Base-by-base conservation (phyloP, 148 eudicot genomes). In the Rhododendron mucronatum region DNA sequence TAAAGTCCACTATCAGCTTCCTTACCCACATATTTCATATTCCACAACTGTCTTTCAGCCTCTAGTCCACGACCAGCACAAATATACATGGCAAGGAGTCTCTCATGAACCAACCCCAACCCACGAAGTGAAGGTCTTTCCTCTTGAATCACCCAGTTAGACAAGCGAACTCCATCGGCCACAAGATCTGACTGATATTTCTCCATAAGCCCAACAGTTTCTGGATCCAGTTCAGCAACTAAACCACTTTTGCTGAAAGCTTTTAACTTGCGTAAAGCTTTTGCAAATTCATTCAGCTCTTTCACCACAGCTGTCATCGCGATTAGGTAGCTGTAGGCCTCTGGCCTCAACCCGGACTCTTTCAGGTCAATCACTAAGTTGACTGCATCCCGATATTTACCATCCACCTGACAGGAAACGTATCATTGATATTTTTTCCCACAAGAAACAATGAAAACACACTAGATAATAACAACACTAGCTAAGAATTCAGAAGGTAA, bases 241-340 rank as follows among this genome's bases (percentile, higher is more conserved):
- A 89, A 80, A 81, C 97, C 99, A 41, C 93, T 86, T 83, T 86
- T 93, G 44, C 89, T 89, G 87, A 89, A 95, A 85, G 87, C 91
- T 88, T 93, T 94, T 86, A 96, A 81, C 86, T 94, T 94, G 87
- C 92, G 94, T 74, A 95, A 86, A 47, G 94, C 96, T 93, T 96
- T 96, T 79, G 93, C 86, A 35, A 95, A 85, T 90, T 94, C 95
- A 80, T 95, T 95, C 86, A 94, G 89, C 88, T 95, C 98, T 88
- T 95, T 96, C 12, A 96, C 94, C 61, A 93, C 89, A 85, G 99
- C 98, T 76, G 99, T 94, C 97, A 95, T 93, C 33, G 97, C 99
- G 35, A 95, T 89, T 30, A 96, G 89, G 85, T 93, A 95, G 91
- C 97, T 95, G 86, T 95, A 96, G 76, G 90, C 90, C 92, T 95